Evolutionary conservation across 768 basidiomycete species (phyloP).

Genomic region (Cytidiella melzeri): DNA sequence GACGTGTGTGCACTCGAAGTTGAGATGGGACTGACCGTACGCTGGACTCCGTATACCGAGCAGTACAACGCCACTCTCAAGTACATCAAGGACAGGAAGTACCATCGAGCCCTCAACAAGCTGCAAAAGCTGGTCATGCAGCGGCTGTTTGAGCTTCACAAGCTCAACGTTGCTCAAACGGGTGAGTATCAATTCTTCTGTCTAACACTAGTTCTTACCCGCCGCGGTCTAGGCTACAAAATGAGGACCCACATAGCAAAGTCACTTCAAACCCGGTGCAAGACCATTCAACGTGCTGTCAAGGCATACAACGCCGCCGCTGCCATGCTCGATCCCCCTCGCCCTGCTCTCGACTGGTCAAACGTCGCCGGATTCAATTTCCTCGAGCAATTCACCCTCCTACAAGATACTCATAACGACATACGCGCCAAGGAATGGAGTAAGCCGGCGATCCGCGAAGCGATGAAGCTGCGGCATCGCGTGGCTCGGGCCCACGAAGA

Average conservation of each 20-base stretch:
- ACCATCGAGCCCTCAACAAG: conserved; percentile 25
- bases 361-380: conserved; percentile 23
- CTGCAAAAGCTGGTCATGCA: conserved; percentile 30
- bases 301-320: conserved; percentile 25
- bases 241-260: conserved; percentile 25
- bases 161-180: conserved; percentile 28
- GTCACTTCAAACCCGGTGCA: conserved; percentile 19
- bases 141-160: conserved; percentile 32
- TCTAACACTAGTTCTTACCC: no score
- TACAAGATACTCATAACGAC: conserved; percentile 20
- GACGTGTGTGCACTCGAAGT: conserved; percentile 12
- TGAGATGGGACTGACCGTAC: conserved; percentile 18
- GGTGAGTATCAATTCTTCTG: conserved; percentile 18
- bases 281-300: conserved; percentile 21
- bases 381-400: conserved; percentile 25
- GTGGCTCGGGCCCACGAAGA: conserved; percentile 20
- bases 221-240: conserved; percentile 21
- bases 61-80: conserved; percentile 20
- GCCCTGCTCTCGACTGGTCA: conserved; percentile 18
- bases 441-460: conserved; percentile 16
- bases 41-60: conserved; percentile 22
- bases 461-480: conserved; percentile 16
- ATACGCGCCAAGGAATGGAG: conserved; percentile 24
- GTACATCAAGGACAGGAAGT: conserved; percentile 16
- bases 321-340: conserved; percentile 14